Conservation (phyloP, 805 yeast genomes). For the Monosporozyma aerobia region DNA sequence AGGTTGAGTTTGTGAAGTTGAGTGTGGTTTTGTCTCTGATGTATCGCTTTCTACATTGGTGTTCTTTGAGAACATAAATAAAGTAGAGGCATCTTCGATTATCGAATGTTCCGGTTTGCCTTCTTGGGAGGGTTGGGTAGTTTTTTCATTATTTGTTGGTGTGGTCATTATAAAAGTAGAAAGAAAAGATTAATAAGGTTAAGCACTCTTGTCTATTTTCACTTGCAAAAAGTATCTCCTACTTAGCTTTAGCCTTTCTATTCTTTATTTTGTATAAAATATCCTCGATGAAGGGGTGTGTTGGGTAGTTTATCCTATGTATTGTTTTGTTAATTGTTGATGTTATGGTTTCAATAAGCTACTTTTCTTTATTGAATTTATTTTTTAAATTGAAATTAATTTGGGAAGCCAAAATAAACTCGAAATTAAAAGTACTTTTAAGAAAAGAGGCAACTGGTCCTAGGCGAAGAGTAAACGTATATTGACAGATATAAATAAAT, state of each 20-base stretch:
- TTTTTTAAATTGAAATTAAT: neutral
- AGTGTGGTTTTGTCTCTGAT: neutral
- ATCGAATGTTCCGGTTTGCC: constrained; percentile 21
- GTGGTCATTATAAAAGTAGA: neutral
- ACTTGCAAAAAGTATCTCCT: neutral
- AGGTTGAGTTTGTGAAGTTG: neutral
- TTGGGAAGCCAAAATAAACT: neutral
- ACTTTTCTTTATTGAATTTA: neutral
- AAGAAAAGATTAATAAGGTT: neutral
- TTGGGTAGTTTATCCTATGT: neutral
- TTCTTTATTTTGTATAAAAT: no score
- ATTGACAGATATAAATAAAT: neutral
- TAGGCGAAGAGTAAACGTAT: neutral
- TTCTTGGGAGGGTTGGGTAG: neutral
- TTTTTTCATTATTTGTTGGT: neutral
- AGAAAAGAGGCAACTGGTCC: neutral
- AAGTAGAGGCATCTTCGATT: constrained; percentile 52
- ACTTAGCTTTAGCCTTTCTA: no score
- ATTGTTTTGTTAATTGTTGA: neutral
- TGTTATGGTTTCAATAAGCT: neutral
- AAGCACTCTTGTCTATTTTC: neutral
- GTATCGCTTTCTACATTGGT: constrained; percentile 27
- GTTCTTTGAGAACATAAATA: constrained; percentile 50
- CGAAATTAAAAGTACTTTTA: neutral
- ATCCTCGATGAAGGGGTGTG: neutral